phyloP scores from a whole-genome alignment of 179 eudicot species.

The Spinacia oleracea region DNA sequence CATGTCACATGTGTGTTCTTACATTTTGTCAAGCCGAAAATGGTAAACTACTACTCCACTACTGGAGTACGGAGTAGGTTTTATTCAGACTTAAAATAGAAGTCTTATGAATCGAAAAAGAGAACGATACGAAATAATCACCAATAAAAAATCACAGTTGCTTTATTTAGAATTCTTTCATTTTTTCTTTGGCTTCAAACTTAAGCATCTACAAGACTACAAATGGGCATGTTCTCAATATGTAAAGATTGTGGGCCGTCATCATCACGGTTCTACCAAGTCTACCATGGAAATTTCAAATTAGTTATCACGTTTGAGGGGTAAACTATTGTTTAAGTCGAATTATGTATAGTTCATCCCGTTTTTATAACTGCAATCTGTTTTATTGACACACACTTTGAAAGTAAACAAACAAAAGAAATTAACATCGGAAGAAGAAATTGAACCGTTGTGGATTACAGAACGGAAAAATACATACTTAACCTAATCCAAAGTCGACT shows the following conservation, averaged over 20 bases:
- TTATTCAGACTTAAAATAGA: background rate
- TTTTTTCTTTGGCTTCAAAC: conserved; percentile 26
- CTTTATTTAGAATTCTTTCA: background rate
- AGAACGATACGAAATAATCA: background rate
- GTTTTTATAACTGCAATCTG: too few species aligned
- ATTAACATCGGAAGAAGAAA: too few species aligned
- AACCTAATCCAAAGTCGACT: too few species aligned
- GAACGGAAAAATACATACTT: too few species aligned
- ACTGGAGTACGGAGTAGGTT: too few species aligned
- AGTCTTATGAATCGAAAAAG: conserved; percentile 1
- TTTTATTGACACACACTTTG: too few species aligned
- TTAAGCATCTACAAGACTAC: conserved; percentile 18
- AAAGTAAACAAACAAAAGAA: too few species aligned
- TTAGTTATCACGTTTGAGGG: background rate
- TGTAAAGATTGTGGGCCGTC: conserved; percentile 1
- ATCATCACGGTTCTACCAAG: background rate
- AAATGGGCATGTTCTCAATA: background rate
- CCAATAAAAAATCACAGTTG: background rate
- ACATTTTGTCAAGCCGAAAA: background rate
- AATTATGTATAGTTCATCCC: too few species aligned
- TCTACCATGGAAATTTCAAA: background rate
- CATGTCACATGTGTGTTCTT: too few species aligned
- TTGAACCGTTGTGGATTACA: too few species aligned
- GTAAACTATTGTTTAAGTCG: too few species aligned
- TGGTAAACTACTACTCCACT: background rate